These are phyloP conservation scores for Debaryomyces singareniensis DNA, from an alignment of 1,139 yeast species.

Conservation along the genomic window DNA sequence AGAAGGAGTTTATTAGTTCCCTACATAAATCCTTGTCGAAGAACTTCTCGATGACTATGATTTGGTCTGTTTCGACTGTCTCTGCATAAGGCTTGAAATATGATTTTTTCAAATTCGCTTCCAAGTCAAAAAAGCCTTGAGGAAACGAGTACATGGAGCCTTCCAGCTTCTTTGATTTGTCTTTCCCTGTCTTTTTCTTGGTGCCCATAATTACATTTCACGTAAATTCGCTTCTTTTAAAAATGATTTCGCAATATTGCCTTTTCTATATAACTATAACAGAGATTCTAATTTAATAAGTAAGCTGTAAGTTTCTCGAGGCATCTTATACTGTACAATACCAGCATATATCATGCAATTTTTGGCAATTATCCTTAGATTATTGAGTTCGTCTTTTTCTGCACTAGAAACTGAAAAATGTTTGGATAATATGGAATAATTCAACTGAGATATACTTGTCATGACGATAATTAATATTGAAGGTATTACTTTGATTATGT, in stretches of 20 bases:
- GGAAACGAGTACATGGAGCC: constrained; percentile 22
- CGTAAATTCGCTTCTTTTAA: neutral
- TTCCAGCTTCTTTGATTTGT: neutral
- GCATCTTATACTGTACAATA: constrained; percentile 92
- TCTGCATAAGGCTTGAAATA: constrained; percentile 32
- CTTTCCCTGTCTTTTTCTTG: neutral
- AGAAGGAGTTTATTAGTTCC: constrained; percentile 36
- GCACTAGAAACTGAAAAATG: constrained; percentile 46
- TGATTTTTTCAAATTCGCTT: constrained; percentile 14
- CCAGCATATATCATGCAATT: constrained; percentile 95
- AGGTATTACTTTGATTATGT: constrained; percentile 75
- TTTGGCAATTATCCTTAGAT: constrained; percentile 61
- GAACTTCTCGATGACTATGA: constrained; percentile 41
- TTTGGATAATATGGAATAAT: constrained; percentile 41
- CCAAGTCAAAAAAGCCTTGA: constrained; percentile 15
- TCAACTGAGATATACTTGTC: constrained; percentile 66
- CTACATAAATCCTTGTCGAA: constrained; percentile 37
- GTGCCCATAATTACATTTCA: neutral
- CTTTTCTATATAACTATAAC: constrained; percentile 11
- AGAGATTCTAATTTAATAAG: constrained; percentile 65
- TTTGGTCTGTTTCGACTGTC: constrained; percentile 31
- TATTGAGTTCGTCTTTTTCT: constrained; percentile 47
- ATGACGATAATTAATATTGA: constrained; percentile 72
- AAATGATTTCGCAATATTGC: neutral
- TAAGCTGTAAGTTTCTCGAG: constrained; percentile 78